phyloP scores from a whole-genome alignment of 139 green algal species.

The Chara braunii region DNA sequence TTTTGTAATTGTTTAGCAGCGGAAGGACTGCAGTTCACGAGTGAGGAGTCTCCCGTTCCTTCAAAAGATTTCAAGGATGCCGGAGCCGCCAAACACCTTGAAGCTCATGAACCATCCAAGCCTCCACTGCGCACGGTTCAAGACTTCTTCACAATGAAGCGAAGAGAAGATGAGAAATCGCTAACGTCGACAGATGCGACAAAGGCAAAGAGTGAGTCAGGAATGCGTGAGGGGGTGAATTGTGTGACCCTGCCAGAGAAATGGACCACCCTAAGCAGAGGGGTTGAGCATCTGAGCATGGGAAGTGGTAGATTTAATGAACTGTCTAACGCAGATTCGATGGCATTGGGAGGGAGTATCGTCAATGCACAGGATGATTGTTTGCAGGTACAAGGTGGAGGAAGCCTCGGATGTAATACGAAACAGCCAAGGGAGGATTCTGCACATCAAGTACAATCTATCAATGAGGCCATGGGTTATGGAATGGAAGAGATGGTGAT shows the following conservation, averaged over 20 bases:
- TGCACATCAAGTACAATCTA: too few relatives aligned
- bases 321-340: not conserved
- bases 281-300: not conserved
- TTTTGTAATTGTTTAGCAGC: not conserved
- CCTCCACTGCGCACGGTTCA: too few relatives aligned
- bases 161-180: not conserved
- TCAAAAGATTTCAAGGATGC: too few relatives aligned
- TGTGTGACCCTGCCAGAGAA: not conserved
- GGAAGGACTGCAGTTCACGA: not conserved
- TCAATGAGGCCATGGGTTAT: too few relatives aligned
- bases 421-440: too few relatives aligned
- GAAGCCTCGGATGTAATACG: not conserved
- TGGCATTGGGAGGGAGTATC: not conserved
- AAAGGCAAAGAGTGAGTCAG: not conserved
- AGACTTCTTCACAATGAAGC: not conserved
- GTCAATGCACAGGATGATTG: not conserved
- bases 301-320: not conserved
- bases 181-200: not conserved
- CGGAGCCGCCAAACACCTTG: too few relatives aligned
- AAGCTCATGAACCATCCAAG: too few relatives aligned
- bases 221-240: not conserved
- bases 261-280: not conserved
- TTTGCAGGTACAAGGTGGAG: not conserved
- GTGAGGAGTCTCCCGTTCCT: too few relatives aligned
- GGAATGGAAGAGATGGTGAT: too few relatives aligned